Evolutionary conservation across 257 asterid species (phyloP).

Genomic region (Plectranthus barbatus): DNA sequence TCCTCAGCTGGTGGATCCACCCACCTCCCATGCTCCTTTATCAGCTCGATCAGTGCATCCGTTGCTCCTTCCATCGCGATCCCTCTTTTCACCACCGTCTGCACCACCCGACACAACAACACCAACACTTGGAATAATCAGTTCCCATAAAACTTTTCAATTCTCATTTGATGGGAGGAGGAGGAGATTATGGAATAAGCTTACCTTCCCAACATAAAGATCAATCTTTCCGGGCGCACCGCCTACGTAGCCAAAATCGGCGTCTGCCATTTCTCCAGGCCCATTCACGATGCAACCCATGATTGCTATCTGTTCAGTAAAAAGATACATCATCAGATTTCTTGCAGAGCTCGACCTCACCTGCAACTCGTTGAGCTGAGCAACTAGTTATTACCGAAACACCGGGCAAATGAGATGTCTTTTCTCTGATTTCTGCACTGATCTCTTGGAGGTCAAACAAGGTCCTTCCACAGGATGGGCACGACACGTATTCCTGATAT

Average conservation of each 20-base stretch:
- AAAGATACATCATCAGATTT: neutral
- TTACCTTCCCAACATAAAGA: constrained; percentile 98
- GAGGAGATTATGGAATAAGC: no score
- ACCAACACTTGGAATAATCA: no score
- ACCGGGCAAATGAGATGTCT: constrained; percentile 95
- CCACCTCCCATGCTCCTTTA: constrained; percentile 82
- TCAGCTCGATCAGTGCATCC: constrained; percentile 70
- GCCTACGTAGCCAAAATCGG: constrained; percentile 97
- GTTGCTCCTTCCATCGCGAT: constrained; percentile 73
- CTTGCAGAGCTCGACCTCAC: neutral
- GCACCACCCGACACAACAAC: no score
- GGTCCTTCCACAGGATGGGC: constrained; percentile 99
- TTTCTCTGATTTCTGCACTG: constrained; percentile 90
- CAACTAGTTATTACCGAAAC: constrained; percentile 63
- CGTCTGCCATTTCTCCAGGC: constrained; percentile 99
- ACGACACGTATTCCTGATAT: constrained; percentile 89
- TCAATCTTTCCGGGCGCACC: constrained; percentile 99
- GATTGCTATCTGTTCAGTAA: constrained; percentile 70
- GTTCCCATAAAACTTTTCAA: no score
- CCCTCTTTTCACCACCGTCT: constrained; percentile 71
- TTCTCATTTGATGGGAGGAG: no score
- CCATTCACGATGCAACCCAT: constrained; percentile 99
- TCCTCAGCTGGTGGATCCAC: constrained; percentile 66
- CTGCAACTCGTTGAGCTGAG: neutral
- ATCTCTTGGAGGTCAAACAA: constrained; percentile 96